Percentiles rank a stretch among this genome's conserved stretches.
Evolutionary conservation across 2,329 filamentous ascomycete genomes (phyloP).

Genomic region (Aspergillus versicolor): DNA sequence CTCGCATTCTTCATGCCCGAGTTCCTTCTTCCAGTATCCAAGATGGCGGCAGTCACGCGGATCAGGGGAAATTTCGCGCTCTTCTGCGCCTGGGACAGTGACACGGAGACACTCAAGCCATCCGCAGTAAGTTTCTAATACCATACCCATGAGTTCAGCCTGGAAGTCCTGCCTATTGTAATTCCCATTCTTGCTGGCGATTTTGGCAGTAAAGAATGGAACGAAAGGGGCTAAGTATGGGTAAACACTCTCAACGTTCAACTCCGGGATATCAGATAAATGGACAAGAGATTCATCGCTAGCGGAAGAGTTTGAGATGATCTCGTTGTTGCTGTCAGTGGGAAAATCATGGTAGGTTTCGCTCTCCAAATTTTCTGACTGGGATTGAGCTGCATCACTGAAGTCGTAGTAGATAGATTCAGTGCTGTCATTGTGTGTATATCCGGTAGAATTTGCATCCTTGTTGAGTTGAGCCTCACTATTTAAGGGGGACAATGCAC

Average conservation of each 20-base stretch:
- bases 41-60: constrained; percentile 23
- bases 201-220: constrained; percentile 26
- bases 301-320: not conserved
- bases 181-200: constrained; percentile 18
- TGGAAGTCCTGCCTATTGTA: constrained; percentile 27
- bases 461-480: not conserved
- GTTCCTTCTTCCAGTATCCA: constrained; percentile 28
- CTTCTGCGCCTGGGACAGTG: constrained; percentile 15
- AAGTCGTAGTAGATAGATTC: constrained; percentile 14
- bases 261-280: not conserved
- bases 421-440: not conserved
- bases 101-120: constrained; percentile 25
- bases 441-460: not conserved
- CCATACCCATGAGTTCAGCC: constrained; percentile 27
- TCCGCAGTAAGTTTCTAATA: constrained; percentile 27
- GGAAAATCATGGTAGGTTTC: not conserved
- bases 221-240: constrained; percentile 20
- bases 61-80: not conserved
- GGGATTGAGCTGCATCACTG: not conserved
- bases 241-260: not conserved
- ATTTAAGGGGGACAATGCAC: not conserved
- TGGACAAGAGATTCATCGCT: not conserved
- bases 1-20: constrained; percentile 22
- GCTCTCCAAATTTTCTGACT: not conserved
- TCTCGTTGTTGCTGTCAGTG: not conserved